Conservation (phyloP, 768 basidiomycete species). For the Lentinula aciculospora region DNA sequence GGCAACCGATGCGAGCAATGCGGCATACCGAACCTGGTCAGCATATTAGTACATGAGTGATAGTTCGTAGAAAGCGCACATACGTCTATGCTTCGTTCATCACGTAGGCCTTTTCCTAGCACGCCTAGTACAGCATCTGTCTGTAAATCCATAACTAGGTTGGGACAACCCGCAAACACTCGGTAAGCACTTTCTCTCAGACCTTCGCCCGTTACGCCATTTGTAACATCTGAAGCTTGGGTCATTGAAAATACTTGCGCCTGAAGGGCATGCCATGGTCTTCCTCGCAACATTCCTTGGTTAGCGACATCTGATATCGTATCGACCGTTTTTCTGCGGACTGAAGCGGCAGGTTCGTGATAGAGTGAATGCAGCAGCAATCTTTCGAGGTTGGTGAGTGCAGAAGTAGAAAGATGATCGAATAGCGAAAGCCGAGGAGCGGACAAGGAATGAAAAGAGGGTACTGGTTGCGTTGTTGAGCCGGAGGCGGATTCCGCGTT, state of each 20-base stretch:
- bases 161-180: constrained; percentile 70
- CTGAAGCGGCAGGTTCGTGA: constrained; percentile 51
- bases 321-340: constrained; percentile 68
- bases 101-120: constrained; percentile 64
- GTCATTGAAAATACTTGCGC: constrained; percentile 63
- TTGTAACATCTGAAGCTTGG: constrained; percentile 10
- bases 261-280: constrained; percentile 81
- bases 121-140: constrained; percentile 63
- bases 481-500: neutral
- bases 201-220: constrained; percentile 16
- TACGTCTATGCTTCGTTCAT: constrained; percentile 59
- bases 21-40: constrained; percentile 63
- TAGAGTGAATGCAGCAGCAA: constrained; percentile 65
- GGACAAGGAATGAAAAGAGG: constrained; percentile 6
- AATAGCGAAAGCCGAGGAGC: constrained; percentile 55
- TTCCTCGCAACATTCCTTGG: constrained; percentile 65
- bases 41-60: neutral
- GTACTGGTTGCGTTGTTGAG: neutral
- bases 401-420: constrained; percentile 66
- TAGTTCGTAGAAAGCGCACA: constrained; percentile 15
- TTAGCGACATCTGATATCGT: constrained; percentile 74
- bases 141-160: constrained; percentile 72
- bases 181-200: constrained; percentile 61
- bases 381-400: constrained; percentile 63
- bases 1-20: constrained; percentile 62